Conservation (phyloP, 129 eudicot species). For the Apium graveolens region DNA sequence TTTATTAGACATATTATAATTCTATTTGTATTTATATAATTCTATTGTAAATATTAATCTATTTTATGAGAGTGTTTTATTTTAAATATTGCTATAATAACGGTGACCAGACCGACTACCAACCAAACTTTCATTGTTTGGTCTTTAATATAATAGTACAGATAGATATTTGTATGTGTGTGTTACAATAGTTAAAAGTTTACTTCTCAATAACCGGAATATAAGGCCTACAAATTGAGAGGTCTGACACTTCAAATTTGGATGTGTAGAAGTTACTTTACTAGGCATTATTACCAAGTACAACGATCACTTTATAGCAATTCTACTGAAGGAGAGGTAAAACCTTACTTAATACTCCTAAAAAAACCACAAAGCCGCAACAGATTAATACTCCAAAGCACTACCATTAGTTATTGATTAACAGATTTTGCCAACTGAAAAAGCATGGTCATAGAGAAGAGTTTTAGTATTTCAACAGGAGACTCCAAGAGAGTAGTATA, state of each 20-base stretch:
- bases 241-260: background rate
- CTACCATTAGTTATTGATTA: background rate
- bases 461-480: background rate
- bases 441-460: background rate
- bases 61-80: no score
- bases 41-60: no score
- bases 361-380: background rate
- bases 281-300: background rate
- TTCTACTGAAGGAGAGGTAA: background rate
- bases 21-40: no score
- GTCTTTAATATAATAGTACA: no score
- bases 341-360: background rate
- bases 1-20: no score
- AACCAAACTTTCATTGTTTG: no score
- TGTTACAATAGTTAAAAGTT: no score
- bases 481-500: background rate
- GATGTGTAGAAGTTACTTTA: background rate
- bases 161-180: no score
- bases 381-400: background rate
- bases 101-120: no score
- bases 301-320: background rate
- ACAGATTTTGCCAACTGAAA: background rate
- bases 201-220: background rate
- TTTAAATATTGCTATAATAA: no score
- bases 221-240: background rate